Evolutionary conservation across 78 protist species (phyloP).

Genomic region (Mantamonas sphyraenae): DNA sequence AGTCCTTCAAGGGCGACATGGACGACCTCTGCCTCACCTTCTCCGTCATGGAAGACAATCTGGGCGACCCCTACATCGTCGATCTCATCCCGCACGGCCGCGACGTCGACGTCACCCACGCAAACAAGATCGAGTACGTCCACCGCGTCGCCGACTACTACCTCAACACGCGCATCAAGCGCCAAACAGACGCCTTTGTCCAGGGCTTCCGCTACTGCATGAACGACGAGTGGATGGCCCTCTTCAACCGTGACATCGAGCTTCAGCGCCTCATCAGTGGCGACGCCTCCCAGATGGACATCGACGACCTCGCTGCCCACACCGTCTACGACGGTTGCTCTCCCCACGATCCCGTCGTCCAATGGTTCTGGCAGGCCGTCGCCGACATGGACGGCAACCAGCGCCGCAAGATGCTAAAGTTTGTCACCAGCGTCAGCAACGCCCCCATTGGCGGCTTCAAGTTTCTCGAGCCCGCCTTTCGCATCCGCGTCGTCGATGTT

Average conservation of each 20-base stretch:
- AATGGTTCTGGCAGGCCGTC: slow-evolving; percentile 10
- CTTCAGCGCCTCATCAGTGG: slow-evolving; percentile 44
- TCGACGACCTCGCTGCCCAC: slow-evolving; percentile 12
- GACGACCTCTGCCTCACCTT: slow-evolving; percentile 35
- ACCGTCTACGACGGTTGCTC: slow-evolving; percentile 19
- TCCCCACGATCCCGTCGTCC: neutral
- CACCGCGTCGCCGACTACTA: slow-evolving; percentile 43
- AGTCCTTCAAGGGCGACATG: slow-evolving; percentile 32
- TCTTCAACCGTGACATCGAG: no score
- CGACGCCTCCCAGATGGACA: neutral
- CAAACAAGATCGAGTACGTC: slow-evolving; percentile 33
- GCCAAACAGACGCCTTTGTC: neutral
- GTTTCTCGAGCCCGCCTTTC: neutral
- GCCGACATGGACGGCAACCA: slow-evolving; percentile 8
- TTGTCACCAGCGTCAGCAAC: slow-evolving; percentile 21
- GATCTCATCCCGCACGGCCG: slow-evolving; percentile 24
- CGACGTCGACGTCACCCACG: slow-evolving; percentile 18
- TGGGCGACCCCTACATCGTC: slow-evolving; percentile 19
- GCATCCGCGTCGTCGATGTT: neutral
- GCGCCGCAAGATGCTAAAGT: slow-evolving; percentile 5
- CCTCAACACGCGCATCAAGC: slow-evolving; percentile 23
- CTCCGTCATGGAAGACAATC: slow-evolving; percentile 20
- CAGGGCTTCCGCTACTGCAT: no score
- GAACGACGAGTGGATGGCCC: no score
- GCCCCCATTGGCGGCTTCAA: neutral